Conservation (phyloP, 2,329 filamentous ascomycete genomes). For the Boeremia lycopersici region DNA sequence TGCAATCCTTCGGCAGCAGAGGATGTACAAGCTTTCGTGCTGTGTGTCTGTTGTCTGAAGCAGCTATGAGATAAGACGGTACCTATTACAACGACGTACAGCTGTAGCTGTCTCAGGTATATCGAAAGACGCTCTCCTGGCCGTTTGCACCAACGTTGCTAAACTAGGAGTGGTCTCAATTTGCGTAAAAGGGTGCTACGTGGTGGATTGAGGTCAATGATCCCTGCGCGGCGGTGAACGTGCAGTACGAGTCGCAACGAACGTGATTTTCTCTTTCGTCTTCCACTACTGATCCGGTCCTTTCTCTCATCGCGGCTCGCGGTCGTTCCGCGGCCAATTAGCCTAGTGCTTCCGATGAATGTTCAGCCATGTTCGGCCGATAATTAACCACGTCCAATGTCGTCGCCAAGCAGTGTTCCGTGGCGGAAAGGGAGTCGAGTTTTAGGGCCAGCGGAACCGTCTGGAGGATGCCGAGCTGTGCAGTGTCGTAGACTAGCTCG, state of each 20-base stretch:
- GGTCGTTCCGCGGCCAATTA: slow-evolving; percentile 25
- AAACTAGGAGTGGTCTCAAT: slow-evolving; percentile 15
- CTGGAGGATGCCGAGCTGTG: slow-evolving; percentile 2
- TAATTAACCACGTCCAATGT: slow-evolving; percentile 25
- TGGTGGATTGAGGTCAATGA: slow-evolving; percentile 9
- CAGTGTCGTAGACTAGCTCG: background rate
- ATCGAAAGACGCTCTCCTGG: slow-evolving; percentile 15
- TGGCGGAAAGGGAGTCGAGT: slow-evolving; percentile 16
- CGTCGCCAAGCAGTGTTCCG: slow-evolving; percentile 24
- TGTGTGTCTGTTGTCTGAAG: slow-evolving; percentile 16
- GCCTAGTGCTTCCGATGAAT: slow-evolving; percentile 29
- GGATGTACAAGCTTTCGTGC: background rate
- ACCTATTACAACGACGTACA: slow-evolving; percentile 18
- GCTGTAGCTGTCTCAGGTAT: slow-evolving; percentile 32
- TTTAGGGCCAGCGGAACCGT: slow-evolving; percentile 10
- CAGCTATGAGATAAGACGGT: slow-evolving; percentile 13
- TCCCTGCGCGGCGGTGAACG: slow-evolving; percentile 15
- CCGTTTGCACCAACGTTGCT: slow-evolving; percentile 24
- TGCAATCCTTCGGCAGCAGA: slow-evolving; percentile 1
- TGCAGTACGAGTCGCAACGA: slow-evolving; percentile 14
- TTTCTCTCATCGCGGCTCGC: slow-evolving; percentile 26
- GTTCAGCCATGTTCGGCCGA: slow-evolving; percentile 22
- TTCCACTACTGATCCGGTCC: slow-evolving; percentile 19
- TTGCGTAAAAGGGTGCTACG: slow-evolving; percentile 23
- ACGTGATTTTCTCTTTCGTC: slow-evolving; percentile 15